phyloP scores from a whole-genome alignment of 345 rosid species.

The Balakata baccata region DNA sequence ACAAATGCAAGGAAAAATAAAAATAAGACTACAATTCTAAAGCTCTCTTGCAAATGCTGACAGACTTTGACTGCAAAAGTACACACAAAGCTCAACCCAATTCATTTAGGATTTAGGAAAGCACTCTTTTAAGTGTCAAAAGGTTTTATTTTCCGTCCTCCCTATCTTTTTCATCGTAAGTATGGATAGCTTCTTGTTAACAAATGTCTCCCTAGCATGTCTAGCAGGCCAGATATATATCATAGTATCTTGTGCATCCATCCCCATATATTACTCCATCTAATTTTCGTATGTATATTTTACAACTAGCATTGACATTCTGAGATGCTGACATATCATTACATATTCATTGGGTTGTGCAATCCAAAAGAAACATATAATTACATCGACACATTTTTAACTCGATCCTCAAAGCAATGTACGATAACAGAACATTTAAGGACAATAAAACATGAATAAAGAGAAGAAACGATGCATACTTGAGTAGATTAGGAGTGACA shows the following conservation, averaged over 20 bases:
- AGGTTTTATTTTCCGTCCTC: not conserved
- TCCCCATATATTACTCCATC: not conserved
- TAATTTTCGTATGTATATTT: no score
- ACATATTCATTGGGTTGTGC: no score
- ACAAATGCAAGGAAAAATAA: not conserved
- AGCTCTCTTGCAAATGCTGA: not conserved
- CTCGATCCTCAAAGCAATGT: constrained; percentile 3
- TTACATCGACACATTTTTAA: not conserved
- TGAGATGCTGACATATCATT: no score
- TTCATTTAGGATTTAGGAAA: not conserved
- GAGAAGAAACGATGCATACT: constrained; percentile 41
- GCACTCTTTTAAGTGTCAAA: no score
- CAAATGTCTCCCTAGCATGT: not conserved
- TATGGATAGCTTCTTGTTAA: not conserved
- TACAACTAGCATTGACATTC: no score
- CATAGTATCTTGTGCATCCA: not conserved
- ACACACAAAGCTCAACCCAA: not conserved
- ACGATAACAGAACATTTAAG: not conserved
- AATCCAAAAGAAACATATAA: no score
- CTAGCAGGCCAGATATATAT: not conserved
- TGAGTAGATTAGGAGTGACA: constrained; percentile 71
- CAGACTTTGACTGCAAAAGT: not conserved
- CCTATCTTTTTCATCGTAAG: not conserved
- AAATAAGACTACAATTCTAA: not conserved
- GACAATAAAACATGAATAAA: not conserved